phyloP scores from a whole-genome alignment of 768 basidiomycete species.

The Suillus subalutaceus region DNA sequence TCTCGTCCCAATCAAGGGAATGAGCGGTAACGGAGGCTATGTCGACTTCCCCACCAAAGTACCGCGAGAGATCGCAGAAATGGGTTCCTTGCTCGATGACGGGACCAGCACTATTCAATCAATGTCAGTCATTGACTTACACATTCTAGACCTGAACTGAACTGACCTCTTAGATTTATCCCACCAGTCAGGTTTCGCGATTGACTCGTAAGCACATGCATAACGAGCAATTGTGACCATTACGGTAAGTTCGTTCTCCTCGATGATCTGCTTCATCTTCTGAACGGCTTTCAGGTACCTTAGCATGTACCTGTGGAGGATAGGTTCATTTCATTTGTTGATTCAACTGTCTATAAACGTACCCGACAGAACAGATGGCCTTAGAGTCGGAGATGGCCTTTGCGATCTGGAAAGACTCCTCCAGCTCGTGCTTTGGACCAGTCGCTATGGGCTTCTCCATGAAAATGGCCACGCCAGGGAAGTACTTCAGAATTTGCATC shows the following conservation, averaged over 20 bases:
- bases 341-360: conserved; percentile 25
- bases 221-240: conserved; percentile 97
- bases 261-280: conserved; percentile 94
- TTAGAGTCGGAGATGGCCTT: conserved; percentile 68
- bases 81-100: conserved; percentile 94
- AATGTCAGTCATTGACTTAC: conserved; percentile 7
- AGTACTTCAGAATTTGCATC: conserved; percentile 80
- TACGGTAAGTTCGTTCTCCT: conserved; percentile 91
- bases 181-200: conserved; percentile 90
- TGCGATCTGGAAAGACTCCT: conserved; percentile 71
- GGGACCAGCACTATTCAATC: conserved; percentile 61
- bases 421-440: conserved; percentile 68
- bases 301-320: conserved; percentile 76
- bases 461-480: conserved; percentile 89
- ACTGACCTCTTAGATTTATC: conserved; percentile 80
- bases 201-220: conserved; percentile 82
- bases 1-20: conserved; percentile 91
- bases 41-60: conserved; percentile 96
- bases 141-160: conserved; percentile 2
- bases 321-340: not conserved
- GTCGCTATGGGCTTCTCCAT: conserved; percentile 93
- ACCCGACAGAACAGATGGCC: conserved; percentile 90
- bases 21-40: conserved; percentile 79
- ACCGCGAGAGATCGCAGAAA: conserved; percentile 95
- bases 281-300: conserved; percentile 93